Base-by-base conservation (phyloP, 2,329 filamentous ascomycete species). In the Fusarium sp. region DNA sequence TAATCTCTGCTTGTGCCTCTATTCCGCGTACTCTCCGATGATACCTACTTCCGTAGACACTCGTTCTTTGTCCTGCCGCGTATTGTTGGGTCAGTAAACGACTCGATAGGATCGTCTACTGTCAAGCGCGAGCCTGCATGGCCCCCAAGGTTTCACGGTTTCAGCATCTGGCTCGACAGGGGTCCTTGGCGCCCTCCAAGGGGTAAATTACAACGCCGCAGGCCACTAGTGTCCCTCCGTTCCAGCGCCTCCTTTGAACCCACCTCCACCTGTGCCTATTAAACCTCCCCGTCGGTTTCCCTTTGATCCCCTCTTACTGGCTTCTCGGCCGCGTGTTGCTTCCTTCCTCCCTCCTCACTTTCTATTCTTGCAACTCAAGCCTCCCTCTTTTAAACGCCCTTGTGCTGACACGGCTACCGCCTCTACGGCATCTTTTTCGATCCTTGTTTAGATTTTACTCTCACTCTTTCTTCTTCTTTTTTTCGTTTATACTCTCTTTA, bases 141-240 rank as follows among this genome's bases (percentile, higher is more conserved):
- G 50, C 27, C 48, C 37, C 48, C 58, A 39, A 56, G 64, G 75
- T 77, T 68, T 78, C 72, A 73, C 69, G 59, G 76, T 77, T 78
- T 78, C 76, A 78, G 74, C 67, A 63, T 48, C 50, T 18, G 39
- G 54, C 52, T 43, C 50, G n/a, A 27, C 65, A 68, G 39, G 60
- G 60, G 54, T 63, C 58, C 52, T 71, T 72, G 63, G 63, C 67
- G 64, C n/a, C 69, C 69, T 58, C 48, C 67, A 65, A 75, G 72
- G 72, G 72, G 72, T 72, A 75, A 75, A 75, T 69, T 63, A 52
- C 48, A 24, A 52, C 24, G 48, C 48, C 48, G 24, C 9, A 67
- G 65, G 52, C 67, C 74, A 72, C 64, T 77, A 69, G 71, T 39
- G 68, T 67, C 61, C 57, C 31, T 37, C 54, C 24, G 60, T 66